Evolutionary conservation across 2,329 filamentous ascomycete species (phyloP).

Genomic region (Aotearoamyces nothofagi): DNA sequence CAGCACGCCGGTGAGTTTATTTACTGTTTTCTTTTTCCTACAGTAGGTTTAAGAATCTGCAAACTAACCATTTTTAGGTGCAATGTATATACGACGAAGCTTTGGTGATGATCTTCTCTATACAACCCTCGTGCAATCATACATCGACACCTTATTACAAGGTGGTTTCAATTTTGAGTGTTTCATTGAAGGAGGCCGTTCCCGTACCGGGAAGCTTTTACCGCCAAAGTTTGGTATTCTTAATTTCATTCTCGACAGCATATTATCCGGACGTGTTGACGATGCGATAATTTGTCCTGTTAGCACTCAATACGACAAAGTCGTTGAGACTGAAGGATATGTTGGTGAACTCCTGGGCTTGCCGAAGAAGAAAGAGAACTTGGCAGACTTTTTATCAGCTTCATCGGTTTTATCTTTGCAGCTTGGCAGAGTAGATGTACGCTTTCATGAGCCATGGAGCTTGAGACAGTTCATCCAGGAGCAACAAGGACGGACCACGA

Average conservation of each 20-base stretch:
- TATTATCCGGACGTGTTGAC: slow-evolving; percentile 74
- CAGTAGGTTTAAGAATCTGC: not conserved
- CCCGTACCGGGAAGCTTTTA: slow-evolving; percentile 82
- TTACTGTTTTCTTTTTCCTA: too few relatives aligned
- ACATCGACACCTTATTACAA: slow-evolving; percentile 83
- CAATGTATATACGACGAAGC: slow-evolving; percentile 88
- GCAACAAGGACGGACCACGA: slow-evolving; percentile 46
- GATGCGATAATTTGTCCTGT: slow-evolving; percentile 93
- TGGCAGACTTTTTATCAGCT: slow-evolving; percentile 72
- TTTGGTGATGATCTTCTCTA: slow-evolving; percentile 91
- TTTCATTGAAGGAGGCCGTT: slow-evolving; percentile 91
- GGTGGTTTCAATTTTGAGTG: slow-evolving; percentile 92
- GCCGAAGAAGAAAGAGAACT: slow-evolving; percentile 89
- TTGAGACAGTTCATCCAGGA: slow-evolving; percentile 66
- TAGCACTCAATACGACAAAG: slow-evolving; percentile 96
- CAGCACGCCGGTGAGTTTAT: slow-evolving; percentile 60
- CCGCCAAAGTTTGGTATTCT: slow-evolving; percentile 93
- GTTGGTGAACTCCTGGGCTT: slow-evolving; percentile 86
- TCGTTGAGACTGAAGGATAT: slow-evolving; percentile 95
- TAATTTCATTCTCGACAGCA: slow-evolving; percentile 78
- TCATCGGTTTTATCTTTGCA: slow-evolving; percentile 81
- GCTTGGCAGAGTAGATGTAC: slow-evolving; percentile 81
- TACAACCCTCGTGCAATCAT: slow-evolving; percentile 82
- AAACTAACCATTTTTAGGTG: slow-evolving; percentile 29
- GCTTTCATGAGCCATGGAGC: slow-evolving; percentile 95